Base-by-base conservation (phyloP, 177 flowering plant species). In the Vitis hybrid region DNA sequence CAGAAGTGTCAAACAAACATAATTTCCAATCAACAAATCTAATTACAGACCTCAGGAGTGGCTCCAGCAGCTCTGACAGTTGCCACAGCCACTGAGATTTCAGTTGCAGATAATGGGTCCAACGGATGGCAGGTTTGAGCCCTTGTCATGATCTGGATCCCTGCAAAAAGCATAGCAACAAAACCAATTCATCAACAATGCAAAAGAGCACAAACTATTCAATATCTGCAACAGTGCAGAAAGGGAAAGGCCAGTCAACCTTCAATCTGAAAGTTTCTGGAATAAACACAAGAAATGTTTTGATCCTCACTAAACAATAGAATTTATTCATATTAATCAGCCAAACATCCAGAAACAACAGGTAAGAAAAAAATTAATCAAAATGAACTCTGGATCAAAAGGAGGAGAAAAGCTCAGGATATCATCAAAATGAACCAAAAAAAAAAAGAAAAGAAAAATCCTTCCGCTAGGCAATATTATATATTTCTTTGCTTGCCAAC, bases 41-140 rank as follows among this genome's bases (percentile, higher is more conserved):
- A 51, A 64, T 51, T 18, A 19, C 48, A 39, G 48, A 93, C 99
- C 98, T 96, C 98, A 31, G 99, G 97, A 15, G 97, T 96, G 33
- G 92, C 87, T 68, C 99, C 98, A 77, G 98, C 99, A 11, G 98
- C 97, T 71, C 99, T 82, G 55, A 96, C 99, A 70, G 97, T 93
- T 22, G 90, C 94, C 65, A 96, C 97, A 26, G 99, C 99, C 51
- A 96, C 97, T 31, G 97, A 80, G 57, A 96, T 93, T 76, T 96
- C 99, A 63, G 98, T 93, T 70, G 91, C 94, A 62, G 95, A 85
- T 68, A 96, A 73, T 66, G 99, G 99, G 69, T 96, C 99, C 85
- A 96, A 81, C 14, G 99, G 99, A 75, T 95, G 99, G 64, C 90
- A 78, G 9, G 82, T 79, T 76, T 89, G 97, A 73, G 93, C 89